phyloP scores from a whole-genome alignment of 345 rosid species.

The Limnanthes douglasii region DNA sequence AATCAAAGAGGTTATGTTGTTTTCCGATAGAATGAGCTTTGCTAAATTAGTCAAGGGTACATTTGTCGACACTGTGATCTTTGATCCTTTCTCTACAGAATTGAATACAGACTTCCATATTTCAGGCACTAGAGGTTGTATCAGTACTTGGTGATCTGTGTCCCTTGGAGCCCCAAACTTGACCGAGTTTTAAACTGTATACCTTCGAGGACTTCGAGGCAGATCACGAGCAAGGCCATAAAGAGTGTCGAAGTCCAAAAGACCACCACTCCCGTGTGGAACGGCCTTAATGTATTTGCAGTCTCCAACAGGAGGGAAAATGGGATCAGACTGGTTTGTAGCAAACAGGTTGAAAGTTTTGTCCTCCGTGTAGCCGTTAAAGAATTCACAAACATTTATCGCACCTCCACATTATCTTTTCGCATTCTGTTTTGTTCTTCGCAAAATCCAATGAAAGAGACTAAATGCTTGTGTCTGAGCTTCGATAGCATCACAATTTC shows the following conservation, averaged over 20 bases:
- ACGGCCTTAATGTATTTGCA: constrained; percentile 61
- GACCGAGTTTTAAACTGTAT: constrained; percentile 54
- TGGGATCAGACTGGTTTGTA: constrained; percentile 48
- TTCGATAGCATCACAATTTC: constrained; percentile 8
- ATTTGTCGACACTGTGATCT: constrained; percentile 52
- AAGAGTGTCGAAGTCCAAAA: constrained; percentile 79
- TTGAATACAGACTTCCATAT: constrained; percentile 37
- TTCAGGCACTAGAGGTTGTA: constrained; percentile 64
- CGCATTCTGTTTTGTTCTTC: constrained; percentile 4
- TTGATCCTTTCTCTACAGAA: constrained; percentile 26
- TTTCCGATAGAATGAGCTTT: constrained; percentile 26
- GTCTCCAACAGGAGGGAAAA: constrained; percentile 38
- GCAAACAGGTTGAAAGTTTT: constrained; percentile 43
- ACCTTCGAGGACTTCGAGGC: constrained; percentile 88
- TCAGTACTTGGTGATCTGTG: constrained; percentile 51
- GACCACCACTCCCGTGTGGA: constrained; percentile 79
- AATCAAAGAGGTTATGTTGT: constrained; percentile 25
- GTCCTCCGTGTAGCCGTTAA: no score
- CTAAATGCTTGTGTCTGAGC: constrained; percentile 2
- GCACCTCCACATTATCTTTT: no score
- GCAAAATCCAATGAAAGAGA: not conserved
- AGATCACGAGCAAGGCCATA: constrained; percentile 71
- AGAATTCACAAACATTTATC: no score
- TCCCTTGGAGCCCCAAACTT: constrained; percentile 53
- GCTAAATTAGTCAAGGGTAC: constrained; percentile 86